phyloP scores from a whole-genome alignment of 352 stramenopile genomes.

The Globisporangium solare region DNA sequence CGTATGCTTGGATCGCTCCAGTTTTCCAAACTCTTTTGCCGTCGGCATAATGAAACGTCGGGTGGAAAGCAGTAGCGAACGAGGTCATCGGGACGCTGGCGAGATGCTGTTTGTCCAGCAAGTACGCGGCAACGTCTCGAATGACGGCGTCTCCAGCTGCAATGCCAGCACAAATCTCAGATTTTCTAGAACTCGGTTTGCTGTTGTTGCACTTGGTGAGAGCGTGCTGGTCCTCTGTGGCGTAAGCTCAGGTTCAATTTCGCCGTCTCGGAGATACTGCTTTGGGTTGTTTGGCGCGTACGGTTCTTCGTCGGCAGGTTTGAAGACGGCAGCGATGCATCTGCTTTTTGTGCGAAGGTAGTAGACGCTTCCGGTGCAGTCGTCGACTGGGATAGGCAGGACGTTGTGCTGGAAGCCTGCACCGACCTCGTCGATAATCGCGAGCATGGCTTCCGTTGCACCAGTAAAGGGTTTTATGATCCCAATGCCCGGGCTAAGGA shows the following conservation, averaged over 20 bases:
- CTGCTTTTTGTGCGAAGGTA: slow-evolving; percentile 39
- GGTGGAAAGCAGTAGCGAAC: slow-evolving; percentile 31
- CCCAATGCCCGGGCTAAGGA: too few relatives aligned
- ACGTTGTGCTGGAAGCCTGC: slow-evolving; percentile 29
- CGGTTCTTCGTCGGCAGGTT: slow-evolving; percentile 59
- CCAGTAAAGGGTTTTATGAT: too few relatives aligned
- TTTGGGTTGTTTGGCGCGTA: slow-evolving; percentile 68
- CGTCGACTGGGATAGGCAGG: slow-evolving; percentile 37
- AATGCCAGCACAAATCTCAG: slow-evolving; percentile 46
- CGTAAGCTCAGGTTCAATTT: too few relatives aligned
- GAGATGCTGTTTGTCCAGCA: slow-evolving; percentile 42
- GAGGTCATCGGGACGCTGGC: slow-evolving; percentile 46
- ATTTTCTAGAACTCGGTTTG: neutral
- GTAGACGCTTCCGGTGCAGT: slow-evolving; percentile 67
- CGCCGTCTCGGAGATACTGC: slow-evolving; percentile 7
- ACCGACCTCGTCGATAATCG: slow-evolving; percentile 25
- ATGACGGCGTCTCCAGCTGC: slow-evolving; percentile 35
- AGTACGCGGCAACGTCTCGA: slow-evolving; percentile 50
- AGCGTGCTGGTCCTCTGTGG: too few relatives aligned
- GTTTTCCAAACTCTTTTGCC: slow-evolving; percentile 21
- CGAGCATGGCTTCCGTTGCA: slow-evolving; percentile 11
- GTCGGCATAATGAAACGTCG: slow-evolving; percentile 28
- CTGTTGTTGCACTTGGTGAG: too few relatives aligned
- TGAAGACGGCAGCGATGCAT: slow-evolving; percentile 55
- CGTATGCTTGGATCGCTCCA: slow-evolving; percentile 58